These are phyloP conservation scores for Dothideomycetes sp. DNA, from an alignment of 2,329 filamentous ascomycete genomes.

Conservation along the genomic window DNA sequence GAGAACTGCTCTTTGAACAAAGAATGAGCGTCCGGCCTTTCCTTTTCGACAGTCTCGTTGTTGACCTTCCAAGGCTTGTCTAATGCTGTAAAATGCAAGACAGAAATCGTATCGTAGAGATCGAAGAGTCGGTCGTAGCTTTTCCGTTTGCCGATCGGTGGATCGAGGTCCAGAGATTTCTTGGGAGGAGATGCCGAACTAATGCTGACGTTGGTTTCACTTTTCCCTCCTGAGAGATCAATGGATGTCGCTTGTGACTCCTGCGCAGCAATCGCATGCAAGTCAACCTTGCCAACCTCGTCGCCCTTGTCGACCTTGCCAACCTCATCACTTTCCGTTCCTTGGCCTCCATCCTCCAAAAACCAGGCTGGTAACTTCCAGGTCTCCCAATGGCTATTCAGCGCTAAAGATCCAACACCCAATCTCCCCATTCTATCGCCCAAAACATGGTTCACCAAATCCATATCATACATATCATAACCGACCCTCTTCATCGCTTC, in stretches of 20 bases:
- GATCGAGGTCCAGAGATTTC: constrained; percentile 13
- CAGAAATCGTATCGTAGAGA: constrained; percentile 18
- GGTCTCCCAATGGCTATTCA: constrained; percentile 25
- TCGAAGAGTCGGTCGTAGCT: constrained; percentile 17
- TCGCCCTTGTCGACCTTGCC: not conserved
- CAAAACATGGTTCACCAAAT: constrained; percentile 23
- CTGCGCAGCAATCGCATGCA: not conserved
- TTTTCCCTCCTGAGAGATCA: no score
- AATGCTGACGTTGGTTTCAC: no score
- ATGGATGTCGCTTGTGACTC: no score
- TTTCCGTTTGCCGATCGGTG: constrained; percentile 14
- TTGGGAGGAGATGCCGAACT: not conserved
- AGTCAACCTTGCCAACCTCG: not conserved
- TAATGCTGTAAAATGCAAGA: constrained; percentile 23
- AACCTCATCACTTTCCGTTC: not conserved
- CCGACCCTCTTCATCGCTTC: constrained; percentile 16
- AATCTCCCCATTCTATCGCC: constrained; percentile 23
- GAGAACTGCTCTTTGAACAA: constrained; percentile 20
- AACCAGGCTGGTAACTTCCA: constrained; percentile 25
- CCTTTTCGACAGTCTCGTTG: constrained; percentile 5
- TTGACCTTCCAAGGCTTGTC: constrained; percentile 23
- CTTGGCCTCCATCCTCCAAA: no score
- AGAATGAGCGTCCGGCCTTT: constrained; percentile 21
- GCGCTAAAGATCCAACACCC: constrained; percentile 20
- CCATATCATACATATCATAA: constrained; percentile 24